Evolutionary conservation across 2,329 filamentous ascomycete species (phyloP).

Genomic region (Colletotrichum sidae): DNA sequence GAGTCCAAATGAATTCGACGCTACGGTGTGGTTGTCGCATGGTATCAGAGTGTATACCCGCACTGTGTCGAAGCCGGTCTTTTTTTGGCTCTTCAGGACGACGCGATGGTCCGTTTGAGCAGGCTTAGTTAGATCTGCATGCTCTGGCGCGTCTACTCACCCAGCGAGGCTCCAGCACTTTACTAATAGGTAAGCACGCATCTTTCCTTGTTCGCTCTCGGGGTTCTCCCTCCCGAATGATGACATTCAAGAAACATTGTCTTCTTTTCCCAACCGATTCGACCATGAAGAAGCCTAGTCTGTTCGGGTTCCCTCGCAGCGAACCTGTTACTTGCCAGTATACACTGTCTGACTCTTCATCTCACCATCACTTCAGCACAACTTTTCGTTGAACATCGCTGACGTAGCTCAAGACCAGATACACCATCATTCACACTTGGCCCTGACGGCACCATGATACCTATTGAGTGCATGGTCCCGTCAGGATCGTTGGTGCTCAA

Average conservation of each 20-base stretch:
- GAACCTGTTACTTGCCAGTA: conserved; percentile 93
- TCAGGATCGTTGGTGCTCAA: neutral
- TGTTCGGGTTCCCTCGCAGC: conserved; percentile 71
- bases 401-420: conserved; percentile 1
- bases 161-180: neutral
- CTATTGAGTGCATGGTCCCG: neutral
- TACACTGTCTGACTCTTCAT: conserved; percentile 74
- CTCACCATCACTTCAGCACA: conserved; percentile 2
- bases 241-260: conserved; percentile 75
- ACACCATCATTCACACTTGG: neutral
- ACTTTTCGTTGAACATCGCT: conserved; percentile 17
- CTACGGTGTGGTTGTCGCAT: no score
- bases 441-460: neutral
- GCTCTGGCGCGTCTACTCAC: neutral
- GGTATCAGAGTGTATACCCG: no score
- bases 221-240: conserved; percentile 62
- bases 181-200: conserved; percentile 17
- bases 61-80: no score
- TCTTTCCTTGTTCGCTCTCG: neutral
- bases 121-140: no score
- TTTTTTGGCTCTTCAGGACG: no score
- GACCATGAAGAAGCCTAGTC: conserved; percentile 83
- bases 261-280: conserved; percentile 93
- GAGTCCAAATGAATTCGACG: no score
- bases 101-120: no score